Evolutionary conservation across 441 rosid genomes (phyloP).

Genomic region (Pelargonium myrrhifolium): DNA sequence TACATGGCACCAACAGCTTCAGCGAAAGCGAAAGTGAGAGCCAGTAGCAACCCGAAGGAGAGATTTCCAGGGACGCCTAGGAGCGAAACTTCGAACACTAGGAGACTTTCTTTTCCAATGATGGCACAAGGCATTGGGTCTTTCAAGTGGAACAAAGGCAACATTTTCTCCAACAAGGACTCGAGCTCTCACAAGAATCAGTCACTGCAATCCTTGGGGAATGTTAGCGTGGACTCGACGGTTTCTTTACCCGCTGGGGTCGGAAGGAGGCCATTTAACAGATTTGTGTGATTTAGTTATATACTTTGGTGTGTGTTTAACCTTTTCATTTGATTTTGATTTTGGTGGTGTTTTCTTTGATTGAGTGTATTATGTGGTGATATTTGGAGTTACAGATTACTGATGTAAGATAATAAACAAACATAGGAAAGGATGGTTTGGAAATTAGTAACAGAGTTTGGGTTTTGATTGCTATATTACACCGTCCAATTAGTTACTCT

Average conservation of each 20-base stretch:
- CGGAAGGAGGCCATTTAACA: constrained; percentile 87
- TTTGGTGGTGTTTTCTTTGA: constrained; percentile 29
- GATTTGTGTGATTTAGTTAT: constrained; percentile 64
- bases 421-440: constrained; percentile 31
- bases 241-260: constrained; percentile 64
- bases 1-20: constrained; percentile 85
- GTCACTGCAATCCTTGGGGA: constrained; percentile 59
- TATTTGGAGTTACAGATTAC: constrained; percentile 25
- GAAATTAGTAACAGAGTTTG: constrained; percentile 12
- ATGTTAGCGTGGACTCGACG: constrained; percentile 70
- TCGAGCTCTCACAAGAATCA: constrained; percentile 55
- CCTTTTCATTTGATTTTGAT: constrained; percentile 18
- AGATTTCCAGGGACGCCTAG: constrained; percentile 59
- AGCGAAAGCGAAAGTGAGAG: constrained; percentile 68
- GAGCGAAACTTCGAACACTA: constrained; percentile 40
- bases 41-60: constrained; percentile 65
- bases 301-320: not conserved
- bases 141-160: constrained; percentile 75
- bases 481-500: no score
- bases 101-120: constrained; percentile 68
- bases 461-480: not conserved
- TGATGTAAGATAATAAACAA: constrained; percentile 36
- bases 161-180: constrained; percentile 49
- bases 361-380: constrained; percentile 34
- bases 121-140: constrained; percentile 48